Percentiles rank a stretch among this genome's conserved stretches.
Conservation (phyloP, 1,284 basidiomycete species). For the Microbotryum saponariae region DNA sequence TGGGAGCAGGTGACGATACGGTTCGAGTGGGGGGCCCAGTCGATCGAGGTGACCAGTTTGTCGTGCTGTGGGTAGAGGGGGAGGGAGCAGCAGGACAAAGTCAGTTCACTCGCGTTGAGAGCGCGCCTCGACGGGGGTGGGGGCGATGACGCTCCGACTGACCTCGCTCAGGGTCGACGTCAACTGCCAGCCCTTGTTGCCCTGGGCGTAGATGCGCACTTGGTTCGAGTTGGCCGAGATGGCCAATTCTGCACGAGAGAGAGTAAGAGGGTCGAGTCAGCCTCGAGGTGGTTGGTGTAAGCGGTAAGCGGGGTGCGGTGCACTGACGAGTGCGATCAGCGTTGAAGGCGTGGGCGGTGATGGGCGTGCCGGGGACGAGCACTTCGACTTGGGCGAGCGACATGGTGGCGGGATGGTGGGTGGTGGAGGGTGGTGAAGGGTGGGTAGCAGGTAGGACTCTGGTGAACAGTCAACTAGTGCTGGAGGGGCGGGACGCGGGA, state of each 20-base stretch:
- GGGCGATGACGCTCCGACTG: constrained; percentile 30
- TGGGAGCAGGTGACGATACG: constrained; percentile 97
- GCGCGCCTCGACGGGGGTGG: background rate
- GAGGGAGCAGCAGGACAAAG: constrained; percentile 3
- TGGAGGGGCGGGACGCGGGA: too few relatives aligned
- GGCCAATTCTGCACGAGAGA: constrained; percentile 61
- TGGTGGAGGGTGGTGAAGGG: too few relatives aligned
- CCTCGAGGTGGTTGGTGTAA: background rate
- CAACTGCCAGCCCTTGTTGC: constrained; percentile 60
- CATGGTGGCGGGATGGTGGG: too few relatives aligned
- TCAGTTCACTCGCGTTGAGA: constrained; percentile 1
- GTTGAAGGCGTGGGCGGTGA: constrained; percentile 89
- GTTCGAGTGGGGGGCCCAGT: constrained; percentile 95
- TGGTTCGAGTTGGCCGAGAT: constrained; percentile 86
- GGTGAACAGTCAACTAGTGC: too few relatives aligned
- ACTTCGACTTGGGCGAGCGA: too few relatives aligned
- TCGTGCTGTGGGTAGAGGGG: constrained; percentile 64
- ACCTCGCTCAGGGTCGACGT: constrained; percentile 82
- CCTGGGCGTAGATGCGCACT: constrained; percentile 69
- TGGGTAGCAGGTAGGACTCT: too few relatives aligned
- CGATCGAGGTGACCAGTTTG: constrained; percentile 95
- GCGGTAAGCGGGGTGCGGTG: background rate
- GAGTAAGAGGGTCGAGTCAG: background rate
- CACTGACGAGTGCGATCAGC: constrained; percentile 73
- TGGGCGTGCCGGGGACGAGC: constrained; percentile 61